A percentile compares a stretch with the other conserved stretches of the same genome.
Evolutionary conservation across 2,329 filamentous ascomycete species (phyloP).

Genomic region (Sphaceloma murrayae): DNA sequence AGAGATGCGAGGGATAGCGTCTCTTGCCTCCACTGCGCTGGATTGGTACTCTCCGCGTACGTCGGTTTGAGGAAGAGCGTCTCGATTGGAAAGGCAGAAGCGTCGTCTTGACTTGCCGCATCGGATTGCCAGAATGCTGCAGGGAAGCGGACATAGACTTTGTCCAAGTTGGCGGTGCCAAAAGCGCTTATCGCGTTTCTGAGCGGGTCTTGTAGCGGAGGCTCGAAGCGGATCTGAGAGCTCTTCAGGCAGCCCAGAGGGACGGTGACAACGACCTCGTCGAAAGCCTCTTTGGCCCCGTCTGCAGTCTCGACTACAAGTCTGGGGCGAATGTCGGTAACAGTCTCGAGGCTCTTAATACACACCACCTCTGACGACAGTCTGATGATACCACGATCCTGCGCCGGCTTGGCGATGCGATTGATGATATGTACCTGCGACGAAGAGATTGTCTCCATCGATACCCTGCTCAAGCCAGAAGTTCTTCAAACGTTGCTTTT

Average conservation of each 20-base stretch:
- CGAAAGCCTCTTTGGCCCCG: conserved; percentile 45
- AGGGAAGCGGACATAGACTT: conserved; percentile 58
- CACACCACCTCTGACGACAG: neutral
- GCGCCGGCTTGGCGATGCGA: conserved; percentile 38
- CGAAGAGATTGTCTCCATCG: conserved; percentile 52
- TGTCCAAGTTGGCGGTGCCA: conserved; percentile 62
- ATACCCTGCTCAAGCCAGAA: conserved; percentile 67
- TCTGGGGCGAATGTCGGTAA: conserved; percentile 27
- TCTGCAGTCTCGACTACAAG: conserved; percentile 38
- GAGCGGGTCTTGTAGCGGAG: conserved; percentile 49
- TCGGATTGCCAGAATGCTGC: neutral
- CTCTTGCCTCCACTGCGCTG: conserved; percentile 1
- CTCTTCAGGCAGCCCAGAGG: conserved; percentile 61
- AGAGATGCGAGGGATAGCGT: conserved; percentile 11
- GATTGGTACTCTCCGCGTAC: conserved; percentile 2
- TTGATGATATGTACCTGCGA: conserved; percentile 49
- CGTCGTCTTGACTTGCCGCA: neutral
- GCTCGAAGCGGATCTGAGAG: conserved; percentile 49
- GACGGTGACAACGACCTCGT: conserved; percentile 58
- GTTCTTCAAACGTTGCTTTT: conserved; percentile 57
- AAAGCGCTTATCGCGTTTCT: conserved; percentile 53
- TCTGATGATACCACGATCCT: neutral
- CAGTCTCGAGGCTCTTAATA: conserved; percentile 39
- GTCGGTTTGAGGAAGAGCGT: conserved; percentile 14
- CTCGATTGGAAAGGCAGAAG: conserved; percentile 7